Base-by-base conservation (phyloP, 1,284 basidiomycete genomes). In the Pyrrhoderma noxium region DNA sequence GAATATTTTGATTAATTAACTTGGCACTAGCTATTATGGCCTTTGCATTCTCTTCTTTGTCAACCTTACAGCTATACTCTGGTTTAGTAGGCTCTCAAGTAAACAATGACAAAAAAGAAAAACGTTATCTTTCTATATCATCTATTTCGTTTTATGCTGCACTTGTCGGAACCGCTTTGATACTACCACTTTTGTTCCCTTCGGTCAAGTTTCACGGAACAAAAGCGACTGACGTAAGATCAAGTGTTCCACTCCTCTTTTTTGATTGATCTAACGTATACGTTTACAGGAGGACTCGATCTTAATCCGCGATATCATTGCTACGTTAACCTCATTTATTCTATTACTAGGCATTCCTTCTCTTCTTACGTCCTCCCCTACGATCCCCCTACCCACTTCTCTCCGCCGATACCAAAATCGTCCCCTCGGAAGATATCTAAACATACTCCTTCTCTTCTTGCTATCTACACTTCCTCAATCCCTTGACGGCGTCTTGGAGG, bases 1-100 rank as follows among this genome's bases (percentile, higher is more conserved):
- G 40, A 35, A 25, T 31, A n/a, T 7, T 8, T 38, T 22, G 38
- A 35, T 45, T 21, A 40, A 37, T 54, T 8, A 49, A 49, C 27
- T 19, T 8, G 55, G 55, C 51, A 35, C 52, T 57, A 79, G 82
- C 70, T 37, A 69, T 69, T 2, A 73, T 73, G 25, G 75, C 78
- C 4, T 86, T 87, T 59, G 70, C 79, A 11, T 86, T 85, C 59
- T 72, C 79, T 14, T 79, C 84, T 0, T 68, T 76, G 7, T 75
- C 76, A 53, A 82, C 83, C 2, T 68, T 86, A 8, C 75, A 82
- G 9, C 63, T 87, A 47, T 84, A 83, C 57, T 71, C 77, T 38
- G 76, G 82, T 2, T 62, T 85, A 41, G 73, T 74, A 53, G 73
- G 73, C 23, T 66, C 69, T 11, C 64, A 67, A 36, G 61, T 67